A percentile compares a stretch with the other conserved stretches of the same genome.
phyloP scores from a whole-genome alignment of 2,329 filamentous ascomycete genomes.

The Aspergillus hortae region DNA sequence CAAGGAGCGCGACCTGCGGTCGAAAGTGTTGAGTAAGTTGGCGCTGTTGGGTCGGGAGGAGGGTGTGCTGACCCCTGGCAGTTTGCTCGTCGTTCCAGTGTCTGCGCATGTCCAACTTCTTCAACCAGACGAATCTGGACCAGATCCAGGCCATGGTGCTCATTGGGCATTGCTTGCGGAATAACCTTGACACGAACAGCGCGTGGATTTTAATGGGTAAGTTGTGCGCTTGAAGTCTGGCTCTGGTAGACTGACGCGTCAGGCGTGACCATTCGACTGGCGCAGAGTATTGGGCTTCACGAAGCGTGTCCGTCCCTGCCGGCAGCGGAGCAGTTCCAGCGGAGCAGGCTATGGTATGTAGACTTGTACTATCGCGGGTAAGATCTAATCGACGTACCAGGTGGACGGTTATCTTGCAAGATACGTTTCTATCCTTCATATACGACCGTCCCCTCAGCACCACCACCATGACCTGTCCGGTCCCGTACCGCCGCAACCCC shows the following conservation, averaged over 20 bases:
- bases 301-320: constrained; percentile 10
- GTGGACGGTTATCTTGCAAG: constrained; percentile 22
- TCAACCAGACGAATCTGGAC: constrained; percentile 20
- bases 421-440: constrained; percentile 21
- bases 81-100: constrained; percentile 24
- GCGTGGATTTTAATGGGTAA: constrained; percentile 24
- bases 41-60: neutral
- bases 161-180: constrained; percentile 20
- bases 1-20: constrained; percentile 20
- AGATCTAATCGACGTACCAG: constrained; percentile 3
- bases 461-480: constrained; percentile 7
- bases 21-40: constrained; percentile 21
- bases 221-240: neutral
- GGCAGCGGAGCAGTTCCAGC: constrained; percentile 5
- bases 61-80: constrained; percentile 1
- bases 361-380: neutral
- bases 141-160: constrained; percentile 22
- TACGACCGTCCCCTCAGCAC: constrained; percentile 20
- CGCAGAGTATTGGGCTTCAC: constrained; percentile 23
- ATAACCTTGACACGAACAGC: constrained; percentile 22
- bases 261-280: constrained; percentile 20
- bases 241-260: neutral
- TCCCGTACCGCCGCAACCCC: constrained; percentile 8
- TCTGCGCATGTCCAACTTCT: constrained; percentile 21
- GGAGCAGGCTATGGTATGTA: constrained; percentile 9